Base-by-base conservation (phyloP, 495 filamentous ascomycete species). In the Terfezia boudieri region DNA sequence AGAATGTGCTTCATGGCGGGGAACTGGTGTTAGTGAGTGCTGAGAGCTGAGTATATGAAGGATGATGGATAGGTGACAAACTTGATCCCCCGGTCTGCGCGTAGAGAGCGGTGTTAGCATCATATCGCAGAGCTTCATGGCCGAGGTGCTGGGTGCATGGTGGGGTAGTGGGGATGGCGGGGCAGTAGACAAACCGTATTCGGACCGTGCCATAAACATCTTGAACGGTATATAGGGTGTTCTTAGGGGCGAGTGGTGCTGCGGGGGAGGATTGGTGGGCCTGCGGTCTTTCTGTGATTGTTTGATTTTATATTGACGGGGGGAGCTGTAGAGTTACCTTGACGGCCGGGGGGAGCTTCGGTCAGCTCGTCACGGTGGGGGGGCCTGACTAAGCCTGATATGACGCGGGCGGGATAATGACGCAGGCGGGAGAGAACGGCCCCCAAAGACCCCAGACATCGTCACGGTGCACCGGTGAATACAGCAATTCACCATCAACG, bases 141-240 rank as follows among this genome's bases (percentile, higher is more conserved):
- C 35, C 22, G 20, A 52, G 8, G 4, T 32, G 26, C 26, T 32
- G 26, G 54, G 46, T 23, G 14, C 10, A 35, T 50, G 55, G 20
- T 36, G 35, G 63, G 70, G 59, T 62, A 17, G 49, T 26, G 49
- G 49, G 49, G 23, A 32, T 51, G n/a, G 49, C 2, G 49, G 37
- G 17, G 22, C 7, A 16, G 53, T 38, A 54, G 70, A 64, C 78
- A 74, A 74, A 94, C 90, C 90, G 73, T 98, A 98, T 90, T 98
- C 90, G 69, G 89, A 95, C 69, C 92, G 83, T 73, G 90, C 90
- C 75, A 98, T 95, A 79, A 98, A 98, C 90, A 95, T 95, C 60
- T 72, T 88, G 80, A 61, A 58, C 66, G 66, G 65, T 57, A 68
- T 65, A 51, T 56, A 56, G 53, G 53, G 49, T 58, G 55, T 51